A percentile compares a stretch with the other conserved stretches of the same genome.
Evolutionary conservation across 352 stramenopile species (phyloP).

Genomic region (Pythium pyrilobum): DNA sequence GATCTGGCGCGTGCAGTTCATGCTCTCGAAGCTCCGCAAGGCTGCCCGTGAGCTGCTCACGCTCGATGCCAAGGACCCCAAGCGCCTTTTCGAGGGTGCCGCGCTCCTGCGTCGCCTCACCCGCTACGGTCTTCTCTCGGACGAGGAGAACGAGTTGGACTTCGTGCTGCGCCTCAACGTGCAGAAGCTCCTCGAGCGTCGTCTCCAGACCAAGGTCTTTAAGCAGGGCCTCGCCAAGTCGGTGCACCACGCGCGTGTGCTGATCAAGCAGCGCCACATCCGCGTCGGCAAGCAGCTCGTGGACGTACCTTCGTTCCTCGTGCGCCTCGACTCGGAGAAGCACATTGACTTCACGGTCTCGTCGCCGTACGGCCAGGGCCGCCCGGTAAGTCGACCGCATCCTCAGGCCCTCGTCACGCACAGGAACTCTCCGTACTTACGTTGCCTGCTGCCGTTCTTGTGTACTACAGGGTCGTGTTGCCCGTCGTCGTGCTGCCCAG

Average conservation of each 20-base stretch:
- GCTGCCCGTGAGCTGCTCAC: slow-evolving; percentile 97
- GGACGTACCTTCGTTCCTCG: slow-evolving; percentile 98
- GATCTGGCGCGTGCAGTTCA: slow-evolving; percentile 99
- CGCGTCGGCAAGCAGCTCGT: slow-evolving; percentile 98
- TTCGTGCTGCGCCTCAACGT: slow-evolving; percentile 98
- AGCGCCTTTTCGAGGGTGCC: slow-evolving; percentile 98
- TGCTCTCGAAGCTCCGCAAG: slow-evolving; percentile 99
- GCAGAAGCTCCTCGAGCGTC: slow-evolving; percentile 98
- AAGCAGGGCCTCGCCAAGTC: slow-evolving; percentile 99
- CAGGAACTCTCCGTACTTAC: too few species aligned
- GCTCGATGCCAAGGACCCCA: slow-evolving; percentile 97
- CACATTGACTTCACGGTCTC: slow-evolving; percentile 99
- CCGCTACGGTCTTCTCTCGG: slow-evolving; percentile 95
- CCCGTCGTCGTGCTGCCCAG: slow-evolving; percentile 91
- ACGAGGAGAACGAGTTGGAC: slow-evolving; percentile 98
- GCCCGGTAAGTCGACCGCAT: slow-evolving; percentile 48
- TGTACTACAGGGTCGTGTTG: slow-evolving; percentile 87
- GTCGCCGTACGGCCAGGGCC: slow-evolving; percentile 97
- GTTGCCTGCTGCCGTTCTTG: not conserved
- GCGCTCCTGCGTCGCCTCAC: slow-evolving; percentile 97
- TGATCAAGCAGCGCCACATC: slow-evolving; percentile 99
- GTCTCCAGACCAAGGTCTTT: slow-evolving; percentile 98
- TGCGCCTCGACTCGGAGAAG: slow-evolving; percentile 98
- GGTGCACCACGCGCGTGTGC: slow-evolving; percentile 98
- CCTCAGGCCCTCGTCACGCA: slow-evolving; percentile 2